Conservation (phyloP, 2,329 filamentous ascomycete genomes). For the Paecilomyces variotii region DNA sequence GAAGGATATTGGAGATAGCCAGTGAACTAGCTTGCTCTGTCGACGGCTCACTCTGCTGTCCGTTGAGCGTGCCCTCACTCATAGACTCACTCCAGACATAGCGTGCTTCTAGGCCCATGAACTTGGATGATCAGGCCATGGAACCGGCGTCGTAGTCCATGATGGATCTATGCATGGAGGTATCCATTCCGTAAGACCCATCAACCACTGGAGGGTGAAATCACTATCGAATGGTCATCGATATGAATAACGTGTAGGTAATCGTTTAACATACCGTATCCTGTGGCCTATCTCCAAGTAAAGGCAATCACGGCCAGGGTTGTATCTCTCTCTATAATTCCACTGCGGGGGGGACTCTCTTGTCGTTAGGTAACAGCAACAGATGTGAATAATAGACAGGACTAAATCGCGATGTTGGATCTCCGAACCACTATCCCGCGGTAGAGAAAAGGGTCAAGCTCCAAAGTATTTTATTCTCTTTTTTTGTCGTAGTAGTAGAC, state of each 20-base stretch:
- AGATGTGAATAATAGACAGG: background rate
- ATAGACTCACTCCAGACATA: background rate
- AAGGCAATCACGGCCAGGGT: background rate
- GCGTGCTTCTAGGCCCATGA: background rate
- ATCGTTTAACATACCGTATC: background rate
- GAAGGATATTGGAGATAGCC: constrained; percentile 11
- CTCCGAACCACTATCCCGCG: background rate
- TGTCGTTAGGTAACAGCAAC: background rate
- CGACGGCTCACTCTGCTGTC: background rate
- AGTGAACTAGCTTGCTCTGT: background rate
- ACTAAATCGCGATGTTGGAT: background rate
- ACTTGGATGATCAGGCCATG: background rate
- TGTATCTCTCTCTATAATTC: background rate
- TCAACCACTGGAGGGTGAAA: background rate
- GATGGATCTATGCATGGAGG: background rate
- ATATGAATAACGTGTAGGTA: background rate
- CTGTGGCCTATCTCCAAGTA: background rate
- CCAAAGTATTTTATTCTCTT: background rate
- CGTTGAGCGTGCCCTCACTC: background rate
- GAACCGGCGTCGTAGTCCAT: background rate
- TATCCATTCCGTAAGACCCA: background rate
- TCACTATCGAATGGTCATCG: background rate
- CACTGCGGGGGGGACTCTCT: background rate
- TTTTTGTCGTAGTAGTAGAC: background rate
- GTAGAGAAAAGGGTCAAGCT: background rate